Evolutionary conservation across 179 eudicot species (phyloP), one percentile per base, ranked within the genome.

Genomic region (Camellia oleifera): DNA sequence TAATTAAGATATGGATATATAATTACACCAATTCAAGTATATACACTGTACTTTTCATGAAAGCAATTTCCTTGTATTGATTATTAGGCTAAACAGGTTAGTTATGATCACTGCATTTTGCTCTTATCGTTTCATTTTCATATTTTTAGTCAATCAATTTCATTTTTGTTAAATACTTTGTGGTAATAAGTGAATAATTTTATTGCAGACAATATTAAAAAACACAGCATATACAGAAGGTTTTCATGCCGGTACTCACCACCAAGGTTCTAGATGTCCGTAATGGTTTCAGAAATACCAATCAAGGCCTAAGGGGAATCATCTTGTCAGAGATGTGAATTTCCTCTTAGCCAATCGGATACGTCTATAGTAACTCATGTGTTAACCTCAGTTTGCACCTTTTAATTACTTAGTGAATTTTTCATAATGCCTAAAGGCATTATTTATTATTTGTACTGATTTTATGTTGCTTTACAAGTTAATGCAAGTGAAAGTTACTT

Each of bases 171-270:
- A 20, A n/a, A 0, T 44, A 44, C 53, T 17, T 42, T 8, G 3
- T 44, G 14, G 52, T 15, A 15, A 45, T 7, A n/a, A 40, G 1
- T 44, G n/a, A 4, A 40, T 8, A 57, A 20, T 12, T n/a, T 79
- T 10, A 11, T 80, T 83, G 79, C 93, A 94, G 98, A 88, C 86
- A 74, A 85, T 82, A 17, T 89, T 89, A 73, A 94, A 94, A 91
- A 94, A 89, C 67, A 74, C 89, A n/a, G 94, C 97, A 44, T 92
- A 92, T 64, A 85, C 98, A 53, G 95, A 94, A 85, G 98, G 98
- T 74, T 94, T 91, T 84, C 82, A 68, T 61, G 97, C 97, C 70
- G 90, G 92, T 42, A 82, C 69, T 72, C 79, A 65, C 20, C 77
- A 68, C 66, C 85, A 81, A 17, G 73, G 80, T 48, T 52, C 56